These are phyloP conservation scores for Erucastrum elatum DNA, from an alignment of 345 rosid species.

Conservation along the genomic window DNA sequence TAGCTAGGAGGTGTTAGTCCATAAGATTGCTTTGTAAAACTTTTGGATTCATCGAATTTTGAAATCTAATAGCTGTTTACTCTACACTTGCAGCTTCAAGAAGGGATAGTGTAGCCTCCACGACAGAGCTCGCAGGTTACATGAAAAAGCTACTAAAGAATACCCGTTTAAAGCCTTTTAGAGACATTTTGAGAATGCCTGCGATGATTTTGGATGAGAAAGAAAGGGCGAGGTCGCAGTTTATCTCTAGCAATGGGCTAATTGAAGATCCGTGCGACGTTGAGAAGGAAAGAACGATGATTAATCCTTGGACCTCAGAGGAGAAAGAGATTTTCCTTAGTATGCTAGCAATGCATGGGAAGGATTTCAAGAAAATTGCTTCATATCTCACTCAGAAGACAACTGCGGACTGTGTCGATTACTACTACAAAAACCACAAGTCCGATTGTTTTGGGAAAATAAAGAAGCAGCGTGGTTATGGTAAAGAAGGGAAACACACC, in stretches of 20 bases:
- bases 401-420: conserved; percentile 93
- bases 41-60: not conserved
- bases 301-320: conserved; percentile 85
- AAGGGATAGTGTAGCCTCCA: conserved; percentile 55
- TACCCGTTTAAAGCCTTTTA: conserved; percentile 49
- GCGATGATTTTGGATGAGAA: conserved; percentile 75
- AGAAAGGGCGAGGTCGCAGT: conserved; percentile 63
- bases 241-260: conserved; percentile 73
- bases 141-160: conserved; percentile 58
- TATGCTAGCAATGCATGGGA: conserved; percentile 72
- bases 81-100: conserved; percentile 49
- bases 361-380: conserved; percentile 84
- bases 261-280: conserved; percentile 86
- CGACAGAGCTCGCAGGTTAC: conserved; percentile 52
- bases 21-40: not conserved
- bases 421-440: conserved; percentile 97
- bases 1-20: conserved; percentile 15
- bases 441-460: conserved; percentile 83
- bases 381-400: conserved; percentile 83
- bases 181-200: conserved; percentile 85
- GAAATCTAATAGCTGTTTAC: conserved; percentile 8
- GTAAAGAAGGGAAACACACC: conserved; percentile 60
- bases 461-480: conserved; percentile 61
- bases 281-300: conserved; percentile 85
- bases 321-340: conserved; percentile 77